Conservation (phyloP, 352 stramenopile species). For the Phytophthora citrophthora region DNA sequence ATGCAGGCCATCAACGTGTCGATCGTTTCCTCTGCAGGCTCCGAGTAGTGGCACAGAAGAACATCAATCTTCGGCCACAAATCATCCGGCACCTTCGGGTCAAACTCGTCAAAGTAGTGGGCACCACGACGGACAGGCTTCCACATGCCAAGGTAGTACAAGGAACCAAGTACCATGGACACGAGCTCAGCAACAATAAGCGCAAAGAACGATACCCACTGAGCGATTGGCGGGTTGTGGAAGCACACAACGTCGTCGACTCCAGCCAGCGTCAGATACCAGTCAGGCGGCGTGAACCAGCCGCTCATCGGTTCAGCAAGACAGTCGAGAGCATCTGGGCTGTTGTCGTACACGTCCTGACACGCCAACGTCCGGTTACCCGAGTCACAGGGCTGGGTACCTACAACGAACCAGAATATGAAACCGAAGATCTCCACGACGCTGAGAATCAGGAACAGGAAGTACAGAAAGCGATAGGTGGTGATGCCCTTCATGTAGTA, state of each 20-base stretch:
- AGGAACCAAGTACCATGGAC: slow-evolving; percentile 66
- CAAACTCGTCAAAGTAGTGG: slow-evolving; percentile 90
- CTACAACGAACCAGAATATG: slow-evolving; percentile 84
- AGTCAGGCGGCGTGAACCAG: slow-evolving; percentile 68
- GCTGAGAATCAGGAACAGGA: slow-evolving; percentile 75
- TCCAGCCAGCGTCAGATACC: slow-evolving; percentile 78
- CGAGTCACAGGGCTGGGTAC: slow-evolving; percentile 76
- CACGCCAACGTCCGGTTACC: slow-evolving; percentile 52
- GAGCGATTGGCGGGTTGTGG: slow-evolving; percentile 69
- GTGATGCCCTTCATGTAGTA: slow-evolving; percentile 90
- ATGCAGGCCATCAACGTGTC: slow-evolving; percentile 89
- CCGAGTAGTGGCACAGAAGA: slow-evolving; percentile 81
- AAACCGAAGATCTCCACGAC: slow-evolving; percentile 76
- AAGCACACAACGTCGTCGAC: slow-evolving; percentile 84
- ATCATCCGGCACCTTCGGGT: slow-evolving; percentile 81
- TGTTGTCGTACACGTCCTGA: slow-evolving; percentile 65
- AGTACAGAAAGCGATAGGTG: slow-evolving; percentile 81
- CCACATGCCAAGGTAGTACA: slow-evolving; percentile 93
- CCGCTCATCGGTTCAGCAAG: slow-evolving; percentile 61
- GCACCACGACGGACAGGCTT: slow-evolving; percentile 86
- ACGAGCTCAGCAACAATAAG: slow-evolving; percentile 72
- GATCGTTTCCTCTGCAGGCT: slow-evolving; percentile 86
- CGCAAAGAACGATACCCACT: slow-evolving; percentile 86
- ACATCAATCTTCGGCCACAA: slow-evolving; percentile 88
- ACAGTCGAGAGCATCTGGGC: slow-evolving; percentile 67